Evolutionary conservation across 441 rosid genomes (phyloP).

Genomic region (Sinapis alba): DNA sequence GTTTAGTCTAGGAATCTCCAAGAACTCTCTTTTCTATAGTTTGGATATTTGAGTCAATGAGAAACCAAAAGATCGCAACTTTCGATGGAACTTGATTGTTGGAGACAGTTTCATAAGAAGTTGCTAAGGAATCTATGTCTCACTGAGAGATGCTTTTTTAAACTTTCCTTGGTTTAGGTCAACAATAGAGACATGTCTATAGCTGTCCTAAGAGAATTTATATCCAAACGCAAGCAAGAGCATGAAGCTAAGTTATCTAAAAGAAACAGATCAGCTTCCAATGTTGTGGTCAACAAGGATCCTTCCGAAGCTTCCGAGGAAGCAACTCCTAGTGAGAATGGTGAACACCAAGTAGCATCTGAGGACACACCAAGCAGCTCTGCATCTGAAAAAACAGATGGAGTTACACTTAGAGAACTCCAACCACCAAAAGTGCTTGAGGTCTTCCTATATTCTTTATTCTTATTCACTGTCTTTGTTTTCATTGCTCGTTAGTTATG

Average conservation of each 20-base stretch:
- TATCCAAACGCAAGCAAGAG: constrained; percentile 74
- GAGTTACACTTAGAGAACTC: constrained; percentile 44
- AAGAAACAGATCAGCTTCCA: constrained; percentile 55
- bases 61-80: neutral
- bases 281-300: constrained; percentile 48
- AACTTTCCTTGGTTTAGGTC: constrained; percentile 53
- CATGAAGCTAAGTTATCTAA: constrained; percentile 63
- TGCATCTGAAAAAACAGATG: constrained; percentile 39
- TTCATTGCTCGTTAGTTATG: neutral
- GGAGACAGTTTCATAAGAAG: neutral
- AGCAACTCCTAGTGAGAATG: constrained; percentile 41
- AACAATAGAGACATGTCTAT: constrained; percentile 93
- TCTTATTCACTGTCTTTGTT: neutral
- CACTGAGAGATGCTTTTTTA: neutral
- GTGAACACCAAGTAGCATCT: constrained; percentile 46
- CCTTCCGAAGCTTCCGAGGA: constrained; percentile 40
- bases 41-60: neutral
- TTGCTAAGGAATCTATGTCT: neutral
- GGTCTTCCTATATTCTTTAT: constrained; percentile 48
- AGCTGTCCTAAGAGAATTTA: constrained; percentile 84
- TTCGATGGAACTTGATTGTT: neutral
- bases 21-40: neutral
- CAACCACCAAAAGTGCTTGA: constrained; percentile 90
- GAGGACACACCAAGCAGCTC: constrained; percentile 46
- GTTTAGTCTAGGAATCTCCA: neutral